Evolutionary conservation across 1,284 basidiomycete species (phyloP), one percentile per base, ranked within the genome.

Genomic region (Dichomitus squalens): DNA sequence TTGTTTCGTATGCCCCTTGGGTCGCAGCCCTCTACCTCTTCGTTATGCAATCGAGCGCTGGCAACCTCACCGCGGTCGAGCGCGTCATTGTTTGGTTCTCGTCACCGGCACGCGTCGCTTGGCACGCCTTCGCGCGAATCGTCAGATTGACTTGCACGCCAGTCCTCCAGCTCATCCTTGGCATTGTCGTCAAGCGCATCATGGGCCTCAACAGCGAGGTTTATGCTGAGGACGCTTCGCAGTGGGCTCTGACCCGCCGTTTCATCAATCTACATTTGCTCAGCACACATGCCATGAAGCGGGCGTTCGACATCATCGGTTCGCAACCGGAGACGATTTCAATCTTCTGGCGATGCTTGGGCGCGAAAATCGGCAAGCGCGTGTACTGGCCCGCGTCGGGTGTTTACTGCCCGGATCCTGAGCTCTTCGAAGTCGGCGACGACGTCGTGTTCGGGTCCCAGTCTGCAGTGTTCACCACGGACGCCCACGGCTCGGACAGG

Each of bases 361-460:
- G 78, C 18, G 78, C 78, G 25, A 79, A 78, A 66, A 68, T 79
- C 20, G 79, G 78, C 18, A 69, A 73, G 57, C 73, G 75, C 6
- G 73, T 80, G 18, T 80, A 79, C 64, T 79, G 79, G 79, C 78
- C 78, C 12, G 76, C 75, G 9, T 76, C 75, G 16, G 76, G 78
- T 12, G 68, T 80, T 35, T 73, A 75, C 62, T 79, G 79, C 53
- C 70, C 70, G 9, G 79, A 80, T 54, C 78, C 78, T 1, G 78
- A 79, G 66, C 66, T 80, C 23, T 66, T 80, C 51, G 76, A 79
- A 49, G 75, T 79, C 39, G 78, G 78, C 27, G 73, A 79, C 64
- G 75, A 79, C 57, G 78, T 79, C 33, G 75, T 79, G 12, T 79
- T 79, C 64, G 79, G 79, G n/a, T 78, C 77, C 25, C 75, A 74